phyloP scores from a whole-genome alignment of 2,329 filamentous ascomycete species.

The Tolypocladium endophyticum region DNA sequence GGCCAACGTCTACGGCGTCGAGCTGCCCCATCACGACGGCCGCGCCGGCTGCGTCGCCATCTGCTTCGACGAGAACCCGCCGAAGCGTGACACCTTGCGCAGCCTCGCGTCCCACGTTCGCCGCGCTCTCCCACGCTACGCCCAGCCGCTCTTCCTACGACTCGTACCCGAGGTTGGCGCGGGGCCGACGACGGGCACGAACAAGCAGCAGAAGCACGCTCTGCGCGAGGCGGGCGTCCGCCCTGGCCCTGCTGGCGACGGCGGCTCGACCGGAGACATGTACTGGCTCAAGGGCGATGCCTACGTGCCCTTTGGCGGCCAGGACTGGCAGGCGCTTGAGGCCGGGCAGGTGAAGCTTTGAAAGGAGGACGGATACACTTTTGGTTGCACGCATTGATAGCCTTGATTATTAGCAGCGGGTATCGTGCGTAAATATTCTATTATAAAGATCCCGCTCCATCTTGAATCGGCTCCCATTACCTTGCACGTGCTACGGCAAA shows the following conservation, averaged over 20 bases:
- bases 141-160: slow-evolving; percentile 68
- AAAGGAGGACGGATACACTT: neutral
- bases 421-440: neutral
- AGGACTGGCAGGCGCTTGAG: slow-evolving; percentile 59
- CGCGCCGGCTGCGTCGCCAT: slow-evolving; percentile 73
- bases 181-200: slow-evolving; percentile 64
- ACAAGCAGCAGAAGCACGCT: slow-evolving; percentile 76
- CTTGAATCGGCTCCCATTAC: too few relatives aligned
- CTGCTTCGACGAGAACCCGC: slow-evolving; percentile 38
- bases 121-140: slow-evolving; percentile 57
- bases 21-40: slow-evolving; percentile 71
- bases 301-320: slow-evolving; percentile 57
- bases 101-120: slow-evolving; percentile 51
- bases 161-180: slow-evolving; percentile 45
- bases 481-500: too few relatives aligned
- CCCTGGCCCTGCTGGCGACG: slow-evolving; percentile 25
- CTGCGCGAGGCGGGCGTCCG: slow-evolving; percentile 67
- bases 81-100: slow-evolving; percentile 35
- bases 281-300: slow-evolving; percentile 56
- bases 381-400: neutral
- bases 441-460: too few relatives aligned
- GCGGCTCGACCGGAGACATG: slow-evolving; percentile 30
- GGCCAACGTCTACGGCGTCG: slow-evolving; percentile 79
- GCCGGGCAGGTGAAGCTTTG: slow-evolving; percentile 62
- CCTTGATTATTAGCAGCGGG: neutral